phyloP scores from a whole-genome alignment of 108 stramenopile species.

The Cyclotella sp. region DNA sequence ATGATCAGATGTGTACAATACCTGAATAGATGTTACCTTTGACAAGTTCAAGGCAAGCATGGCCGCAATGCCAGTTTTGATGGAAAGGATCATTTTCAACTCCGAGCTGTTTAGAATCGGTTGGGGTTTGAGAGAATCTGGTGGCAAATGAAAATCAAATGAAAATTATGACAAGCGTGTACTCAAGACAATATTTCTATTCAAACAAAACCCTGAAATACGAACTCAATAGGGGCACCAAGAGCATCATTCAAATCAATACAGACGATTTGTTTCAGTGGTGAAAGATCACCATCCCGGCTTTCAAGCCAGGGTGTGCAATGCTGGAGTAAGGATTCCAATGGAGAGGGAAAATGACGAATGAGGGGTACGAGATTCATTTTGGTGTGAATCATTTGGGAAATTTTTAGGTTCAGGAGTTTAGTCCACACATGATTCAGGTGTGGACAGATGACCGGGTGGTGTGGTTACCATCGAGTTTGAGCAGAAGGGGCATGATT shows the following conservation, averaged over 20 bases:
- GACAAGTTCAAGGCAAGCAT: too few species aligned
- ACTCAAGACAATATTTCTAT: too few species aligned
- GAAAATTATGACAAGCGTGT: too few species aligned
- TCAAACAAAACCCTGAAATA: too few species aligned
- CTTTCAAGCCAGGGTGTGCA: conserved; percentile 38
- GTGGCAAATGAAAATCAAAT: too few species aligned
- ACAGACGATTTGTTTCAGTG: conserved; percentile 23
- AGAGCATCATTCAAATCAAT: conserved; percentile 45
- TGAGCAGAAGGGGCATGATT: conserved; percentile 39
- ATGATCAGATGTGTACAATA: too few species aligned
- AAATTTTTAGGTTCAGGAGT: conserved; percentile 23
- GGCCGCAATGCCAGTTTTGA: too few species aligned
- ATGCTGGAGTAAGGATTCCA: conserved; percentile 55
- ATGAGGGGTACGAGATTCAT: conserved; percentile 52
- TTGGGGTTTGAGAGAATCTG: too few species aligned
- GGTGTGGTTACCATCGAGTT: conserved; percentile 39
- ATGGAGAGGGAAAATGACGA: conserved; percentile 35
- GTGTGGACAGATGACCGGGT: conserved; percentile 32
- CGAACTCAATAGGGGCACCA: too few species aligned
- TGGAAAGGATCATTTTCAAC: too few species aligned
- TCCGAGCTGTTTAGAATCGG: too few species aligned
- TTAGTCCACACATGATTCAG: conserved; percentile 10
- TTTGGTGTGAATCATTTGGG: conserved; percentile 54
- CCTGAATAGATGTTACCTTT: too few species aligned
- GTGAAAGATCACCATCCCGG: background rate